phyloP scores from a whole-genome alignment of 768 basidiomycete species.

The Lactifluus volemus region DNA sequence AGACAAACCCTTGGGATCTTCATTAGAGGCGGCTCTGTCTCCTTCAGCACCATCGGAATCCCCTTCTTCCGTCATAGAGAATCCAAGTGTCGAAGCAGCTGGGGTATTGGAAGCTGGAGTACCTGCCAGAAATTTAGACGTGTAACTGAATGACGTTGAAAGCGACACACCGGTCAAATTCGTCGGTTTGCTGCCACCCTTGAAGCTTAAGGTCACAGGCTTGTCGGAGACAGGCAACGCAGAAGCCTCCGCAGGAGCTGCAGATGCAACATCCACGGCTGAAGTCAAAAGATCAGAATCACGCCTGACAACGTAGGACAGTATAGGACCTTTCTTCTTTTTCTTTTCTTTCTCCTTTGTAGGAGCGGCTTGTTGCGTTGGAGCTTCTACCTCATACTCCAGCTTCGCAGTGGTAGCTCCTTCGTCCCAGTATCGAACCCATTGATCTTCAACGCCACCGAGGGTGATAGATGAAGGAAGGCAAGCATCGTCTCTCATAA shows the following conservation, averaged over 20 bases:
- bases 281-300: background rate
- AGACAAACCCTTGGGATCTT: conserved; percentile 45
- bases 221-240: conserved; percentile 67
- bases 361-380: conserved; percentile 32
- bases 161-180: conserved; percentile 19
- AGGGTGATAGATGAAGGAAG: conserved; percentile 56
- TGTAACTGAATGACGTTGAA: conserved; percentile 1
- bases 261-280: background rate
- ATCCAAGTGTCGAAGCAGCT: conserved; percentile 46
- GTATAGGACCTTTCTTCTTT: conserved; percentile 44
- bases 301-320: background rate
- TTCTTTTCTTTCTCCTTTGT: conserved; percentile 53
- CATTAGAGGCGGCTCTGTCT: conserved; percentile 24
- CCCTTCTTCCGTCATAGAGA: conserved; percentile 55
- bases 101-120: conserved; percentile 24
- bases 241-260: conserved; percentile 42
- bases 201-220: conserved; percentile 72
- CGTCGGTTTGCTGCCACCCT: conserved; percentile 21
- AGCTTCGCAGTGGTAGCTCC: conserved; percentile 63
- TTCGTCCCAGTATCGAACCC: conserved; percentile 93
- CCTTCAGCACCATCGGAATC: conserved; percentile 36
- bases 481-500: conserved; percentile 70
- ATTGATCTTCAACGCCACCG: conserved; percentile 63
- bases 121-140: background rate
- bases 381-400: conserved; percentile 70